Base-by-base conservation (phyloP, 2,329 filamentous ascomycete species). In the Cladosporium sphaerospermum region DNA sequence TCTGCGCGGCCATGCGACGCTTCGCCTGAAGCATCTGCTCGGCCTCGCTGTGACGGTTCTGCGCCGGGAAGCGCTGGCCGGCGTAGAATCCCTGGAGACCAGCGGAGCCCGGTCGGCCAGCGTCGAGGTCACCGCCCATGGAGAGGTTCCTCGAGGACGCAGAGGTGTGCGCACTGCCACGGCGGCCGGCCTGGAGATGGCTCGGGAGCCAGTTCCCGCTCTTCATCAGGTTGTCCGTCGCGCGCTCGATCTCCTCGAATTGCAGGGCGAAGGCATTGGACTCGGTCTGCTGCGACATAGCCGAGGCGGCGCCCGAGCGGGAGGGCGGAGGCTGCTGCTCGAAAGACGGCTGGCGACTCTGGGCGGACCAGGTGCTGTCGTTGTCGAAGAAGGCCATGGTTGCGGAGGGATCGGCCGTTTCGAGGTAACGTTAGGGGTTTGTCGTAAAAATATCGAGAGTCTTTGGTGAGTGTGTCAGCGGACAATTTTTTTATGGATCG, bases 21-120 rank as follows among this genome's bases (percentile, higher is more conserved):
- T 97, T 97, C 67, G 90, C 91, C 83, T 97, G 93, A 81, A 96
- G 89, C 84, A 96, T 89, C 77, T 96, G 91, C 77, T 97, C 93
- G 73, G 90, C 89, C 78, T 97, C 93, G 78, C 81, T 91, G 75
- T 80, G 89, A 75, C 78, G 89, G 78, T 78, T 83, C 48, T 51
- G 48, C 78, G 78, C 83, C 75, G 92, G 89, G 74, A 95, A 93
- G 69, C 92, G 88, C 76, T 97, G 93, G 64, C 84, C 84, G 68
- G 90, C 89, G 74, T 96, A 97, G 73, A 92, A 97, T 71, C 87
- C 92, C 73, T 96, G 92, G 55, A 93, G 79, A 71, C 93, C 91
- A 54, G 81, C 80, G 59, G 84, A 82, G 68, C 86, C 85, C 59
- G 86, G 82, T 57, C 88, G 84, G 62, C 84, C 82, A 67, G 83